A percentile compares a stretch with the other conserved stretches of the same genome.
Evolutionary conservation across 495 filamentous ascomycete species (phyloP).

Genomic region (Hapsidospora chrysogenum): DNA sequence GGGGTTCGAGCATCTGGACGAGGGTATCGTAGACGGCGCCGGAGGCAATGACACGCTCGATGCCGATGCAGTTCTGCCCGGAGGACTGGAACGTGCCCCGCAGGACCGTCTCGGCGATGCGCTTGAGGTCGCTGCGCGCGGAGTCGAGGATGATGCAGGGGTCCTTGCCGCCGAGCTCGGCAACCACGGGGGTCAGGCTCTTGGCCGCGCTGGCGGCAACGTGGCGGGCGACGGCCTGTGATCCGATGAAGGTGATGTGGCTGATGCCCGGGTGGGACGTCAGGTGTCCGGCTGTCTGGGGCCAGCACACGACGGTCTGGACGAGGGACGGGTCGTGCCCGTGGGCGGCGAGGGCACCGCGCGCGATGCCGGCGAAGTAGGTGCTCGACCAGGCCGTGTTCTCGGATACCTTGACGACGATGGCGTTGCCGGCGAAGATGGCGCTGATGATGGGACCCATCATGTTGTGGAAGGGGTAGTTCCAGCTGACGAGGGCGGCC

Average conservation of each 20-base stretch:
- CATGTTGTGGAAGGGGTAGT: conserved; percentile 91
- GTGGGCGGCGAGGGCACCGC: conserved; percentile 63
- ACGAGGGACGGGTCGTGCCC: conserved; percentile 72
- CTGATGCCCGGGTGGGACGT: conserved; percentile 71
- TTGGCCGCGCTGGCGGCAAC: conserved; percentile 78
- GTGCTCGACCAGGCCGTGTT: conserved; percentile 77
- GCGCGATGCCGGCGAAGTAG: conserved; percentile 65
- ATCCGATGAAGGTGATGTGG: conserved; percentile 97
- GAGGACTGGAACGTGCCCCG: conserved; percentile 88
- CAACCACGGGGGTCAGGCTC: conserved; percentile 61
- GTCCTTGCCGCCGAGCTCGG: conserved; percentile 94
- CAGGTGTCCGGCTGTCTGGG: conserved; percentile 60
- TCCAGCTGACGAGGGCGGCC: conserved; percentile 88
- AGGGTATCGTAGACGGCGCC: conserved; percentile 58
- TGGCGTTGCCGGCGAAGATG: conserved; percentile 81
- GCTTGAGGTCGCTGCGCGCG: conserved; percentile 40
- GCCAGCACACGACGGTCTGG: conserved; percentile 77
- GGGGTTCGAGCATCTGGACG: conserved; percentile 48
- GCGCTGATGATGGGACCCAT: conserved; percentile 80
- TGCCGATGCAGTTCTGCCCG: conserved; percentile 97
- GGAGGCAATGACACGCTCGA: conserved; percentile 78
- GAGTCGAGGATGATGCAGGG: conserved; percentile 83
- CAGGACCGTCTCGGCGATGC: conserved; percentile 66
- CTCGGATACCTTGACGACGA: conserved; percentile 86
- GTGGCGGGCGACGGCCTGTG: conserved; percentile 66